Base-by-base conservation (phyloP, 179 eudicot species). In the Silene vulgaris region DNA sequence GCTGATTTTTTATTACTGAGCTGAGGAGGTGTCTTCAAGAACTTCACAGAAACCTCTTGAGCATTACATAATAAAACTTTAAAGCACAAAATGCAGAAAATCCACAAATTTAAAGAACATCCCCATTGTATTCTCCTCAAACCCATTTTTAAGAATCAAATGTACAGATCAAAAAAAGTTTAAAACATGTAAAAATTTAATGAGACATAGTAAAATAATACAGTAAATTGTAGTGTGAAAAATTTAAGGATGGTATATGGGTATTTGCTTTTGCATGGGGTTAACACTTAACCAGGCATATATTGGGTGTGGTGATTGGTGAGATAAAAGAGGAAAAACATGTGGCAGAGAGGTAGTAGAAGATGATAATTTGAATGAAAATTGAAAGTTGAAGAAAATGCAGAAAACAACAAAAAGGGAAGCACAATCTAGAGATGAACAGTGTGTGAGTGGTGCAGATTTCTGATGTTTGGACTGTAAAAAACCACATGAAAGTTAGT, bases 1-100 rank as follows among this genome's bases (percentile, higher is more conserved):
- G 97, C 91, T 6, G 84, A 85, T 63, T 88, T 82, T 3, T 65
- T 65, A 72, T 77, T 85, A 64, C 97, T 86, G 69, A 89, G 75
- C 35, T 79, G 71, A 79, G 65, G 77, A 60, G 98, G 98, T 63
- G 84, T 77, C 79, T 83, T 76, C 79, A 87, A 82, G 78, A 93
- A 83, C 82, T 82, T 83, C 74, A 93, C 81, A 78, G 84, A 73
- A 52, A 86, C 80, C 71, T 84, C 86, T 68, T 88, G 80, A 77
- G 68, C 87, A 74, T 80, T 82, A 82, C 87, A 78, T 3, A 48
- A 73, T 4, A 35, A 6, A 78, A 73, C 88, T 71, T 19, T 43
- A 48, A 82, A 75, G 61, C 84, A 78, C 69, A 88, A 71, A 77
- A 68, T 78, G 80, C 80, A 78, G 69, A 91, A 75, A 43, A 85